Conservation (phyloP, 2,329 filamentous ascomycete species). For the Ceratocystis diversiconidia region DNA sequence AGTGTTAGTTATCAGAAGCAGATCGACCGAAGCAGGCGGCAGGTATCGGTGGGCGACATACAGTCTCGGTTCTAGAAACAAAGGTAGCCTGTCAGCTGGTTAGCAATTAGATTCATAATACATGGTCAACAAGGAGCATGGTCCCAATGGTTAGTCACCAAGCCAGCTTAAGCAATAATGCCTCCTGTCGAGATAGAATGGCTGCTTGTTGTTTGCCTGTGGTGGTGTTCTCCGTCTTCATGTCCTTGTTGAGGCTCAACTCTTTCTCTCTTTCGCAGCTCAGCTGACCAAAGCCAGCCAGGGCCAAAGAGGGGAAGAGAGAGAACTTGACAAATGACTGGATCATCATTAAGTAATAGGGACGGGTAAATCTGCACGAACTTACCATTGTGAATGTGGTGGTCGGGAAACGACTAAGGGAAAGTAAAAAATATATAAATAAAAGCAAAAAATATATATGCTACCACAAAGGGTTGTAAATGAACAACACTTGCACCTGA, state of each 20-base stretch:
- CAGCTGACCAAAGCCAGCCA: not conserved
- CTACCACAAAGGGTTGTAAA: conserved; percentile 1
- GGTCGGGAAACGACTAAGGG: conserved; percentile 9
- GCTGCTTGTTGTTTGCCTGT: not conserved
- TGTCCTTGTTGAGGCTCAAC: conserved; percentile 9
- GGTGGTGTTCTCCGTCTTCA: not conserved
- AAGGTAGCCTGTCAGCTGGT: conserved; percentile 13
- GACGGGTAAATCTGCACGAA: not conserved
- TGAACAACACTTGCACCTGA: conserved; percentile 12
- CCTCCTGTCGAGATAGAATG: not conserved
- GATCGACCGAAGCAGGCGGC: not conserved
- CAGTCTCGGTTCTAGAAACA: conserved; percentile 16
- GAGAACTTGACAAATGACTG: conserved; percentile 1
- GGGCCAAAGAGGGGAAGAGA: not conserved
- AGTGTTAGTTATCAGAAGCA: conserved; percentile 2
- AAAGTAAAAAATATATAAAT: conserved; percentile 11
- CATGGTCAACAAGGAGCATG: not conserved
- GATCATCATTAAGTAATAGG: not conserved
- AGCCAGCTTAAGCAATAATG: not conserved
- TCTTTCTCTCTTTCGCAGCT: not conserved
- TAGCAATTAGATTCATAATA: conserved; percentile 7
- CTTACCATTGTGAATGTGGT: conserved; percentile 14
- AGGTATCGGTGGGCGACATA: conserved; percentile 4
- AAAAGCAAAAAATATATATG: conserved; percentile 7
- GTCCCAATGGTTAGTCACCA: not conserved